phyloP scores from a whole-genome alignment of 768 basidiomycete genomes.

The Auricularia sp. region DNA sequence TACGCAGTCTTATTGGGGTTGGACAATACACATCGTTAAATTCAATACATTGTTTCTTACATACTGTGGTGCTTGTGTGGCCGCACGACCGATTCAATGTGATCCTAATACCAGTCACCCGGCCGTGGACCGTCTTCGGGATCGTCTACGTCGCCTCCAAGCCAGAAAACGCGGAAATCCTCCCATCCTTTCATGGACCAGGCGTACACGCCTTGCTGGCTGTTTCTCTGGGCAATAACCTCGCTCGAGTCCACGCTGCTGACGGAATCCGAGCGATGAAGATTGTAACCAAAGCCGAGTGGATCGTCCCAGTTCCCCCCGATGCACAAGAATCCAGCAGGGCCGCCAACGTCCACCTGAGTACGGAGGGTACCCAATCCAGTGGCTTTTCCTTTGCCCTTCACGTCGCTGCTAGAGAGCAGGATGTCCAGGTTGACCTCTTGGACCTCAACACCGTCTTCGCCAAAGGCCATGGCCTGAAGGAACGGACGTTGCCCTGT shows the following conservation, averaged over 20 bases:
- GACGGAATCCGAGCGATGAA: conserved; percentile 32
- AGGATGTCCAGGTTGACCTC: conserved; percentile 51
- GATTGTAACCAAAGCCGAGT: background rate
- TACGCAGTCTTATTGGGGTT: background rate
- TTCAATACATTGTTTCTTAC: background rate
- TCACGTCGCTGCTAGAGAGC: conserved; percentile 8
- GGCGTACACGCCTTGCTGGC: conserved; percentile 61
- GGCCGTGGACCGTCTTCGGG: background rate
- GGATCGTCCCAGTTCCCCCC: conserved; percentile 40
- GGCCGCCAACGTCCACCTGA: conserved; percentile 56
- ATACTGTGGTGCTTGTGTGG: background rate
- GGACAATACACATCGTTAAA: background rate
- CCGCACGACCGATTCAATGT: background rate
- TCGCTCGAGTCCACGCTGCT: conserved; percentile 36
- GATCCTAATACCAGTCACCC: background rate
- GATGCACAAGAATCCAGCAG: conserved; percentile 43
- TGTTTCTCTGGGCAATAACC: conserved; percentile 32
- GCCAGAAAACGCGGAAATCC: conserved; percentile 78
- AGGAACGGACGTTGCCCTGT: conserved; percentile 33
- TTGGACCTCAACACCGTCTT: conserved; percentile 64
- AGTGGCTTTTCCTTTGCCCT: conserved; percentile 36
- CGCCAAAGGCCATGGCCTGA: conserved; percentile 60
- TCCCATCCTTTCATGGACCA: conserved; percentile 65
- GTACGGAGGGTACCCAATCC: conserved; percentile 36
- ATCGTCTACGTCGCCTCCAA: conserved; percentile 41